Evolutionary conservation across 2,329 filamentous ascomycete species (phyloP).

Genomic region (Colletotrichum lupini): DNA sequence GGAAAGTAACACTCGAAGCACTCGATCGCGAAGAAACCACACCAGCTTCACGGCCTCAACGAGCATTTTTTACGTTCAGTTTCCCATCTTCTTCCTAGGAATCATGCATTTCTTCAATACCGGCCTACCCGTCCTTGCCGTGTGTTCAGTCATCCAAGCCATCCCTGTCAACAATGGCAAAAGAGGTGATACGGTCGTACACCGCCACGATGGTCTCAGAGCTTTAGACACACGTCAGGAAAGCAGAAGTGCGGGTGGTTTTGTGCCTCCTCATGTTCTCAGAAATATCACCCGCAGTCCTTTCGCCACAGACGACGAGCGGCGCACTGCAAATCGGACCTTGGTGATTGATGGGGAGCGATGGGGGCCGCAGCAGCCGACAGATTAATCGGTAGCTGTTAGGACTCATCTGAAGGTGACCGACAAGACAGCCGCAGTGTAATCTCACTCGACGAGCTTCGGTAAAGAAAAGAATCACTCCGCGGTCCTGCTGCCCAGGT

Average conservation of each 20-base stretch:
- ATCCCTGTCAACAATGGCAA: not conserved
- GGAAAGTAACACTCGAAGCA: too few relatives aligned
- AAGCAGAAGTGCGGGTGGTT: too few relatives aligned
- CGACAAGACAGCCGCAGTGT: too few relatives aligned
- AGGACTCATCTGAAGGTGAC: not conserved
- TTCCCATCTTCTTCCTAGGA: too few relatives aligned
- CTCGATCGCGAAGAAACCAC: not conserved
- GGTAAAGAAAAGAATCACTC: not conserved
- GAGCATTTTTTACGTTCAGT: too few relatives aligned
- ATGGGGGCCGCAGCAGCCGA: not conserved
- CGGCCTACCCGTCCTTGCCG: not conserved
- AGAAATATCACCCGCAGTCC: not conserved
- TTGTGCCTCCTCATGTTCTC: not conserved
- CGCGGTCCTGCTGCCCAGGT: not conserved
- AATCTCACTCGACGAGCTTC: not conserved
- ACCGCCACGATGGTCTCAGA: not conserved
- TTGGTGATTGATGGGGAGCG: not conserved
- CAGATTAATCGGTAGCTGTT: not conserved
- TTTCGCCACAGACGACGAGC: not conserved
- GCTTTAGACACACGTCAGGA: not conserved
- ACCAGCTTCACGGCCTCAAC: not conserved
- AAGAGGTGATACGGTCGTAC: not conserved
- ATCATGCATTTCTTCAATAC: not conserved
- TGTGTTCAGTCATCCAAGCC: too few relatives aligned
- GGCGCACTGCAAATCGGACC: not conserved